phyloP scores from a whole-genome alignment of 192 early-diverging fungal species.

The Rhizophagus clarus region DNA sequence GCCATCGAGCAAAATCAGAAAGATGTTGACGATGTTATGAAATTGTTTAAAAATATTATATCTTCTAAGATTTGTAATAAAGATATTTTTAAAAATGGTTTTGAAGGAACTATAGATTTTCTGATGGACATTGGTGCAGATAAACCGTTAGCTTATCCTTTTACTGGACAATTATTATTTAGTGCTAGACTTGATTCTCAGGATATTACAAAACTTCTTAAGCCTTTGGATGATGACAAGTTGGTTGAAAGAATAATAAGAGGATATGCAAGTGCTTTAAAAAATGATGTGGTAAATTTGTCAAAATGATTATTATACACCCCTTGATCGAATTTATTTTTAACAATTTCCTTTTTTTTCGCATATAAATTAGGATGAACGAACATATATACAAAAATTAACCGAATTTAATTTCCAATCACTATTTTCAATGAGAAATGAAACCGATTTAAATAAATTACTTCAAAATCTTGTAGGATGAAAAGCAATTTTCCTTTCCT shows the following conservation, averaged over 20 bases:
- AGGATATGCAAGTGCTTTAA: constrained; percentile 8
- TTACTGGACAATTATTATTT: constrained; percentile 63
- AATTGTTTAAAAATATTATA: constrained; percentile 57
- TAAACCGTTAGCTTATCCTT: constrained; percentile 66
- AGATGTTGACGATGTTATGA: constrained; percentile 53
- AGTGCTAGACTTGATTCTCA: constrained; percentile 52
- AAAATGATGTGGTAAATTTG: background rate
- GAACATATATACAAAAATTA: background rate
- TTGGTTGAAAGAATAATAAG: background rate
- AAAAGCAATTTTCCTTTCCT: no score
- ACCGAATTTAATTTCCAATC: constrained; percentile 24
- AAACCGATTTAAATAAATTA: constrained; percentile 11
- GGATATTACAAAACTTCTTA: constrained; percentile 45
- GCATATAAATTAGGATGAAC: constrained; percentile 3
- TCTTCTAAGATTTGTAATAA: constrained; percentile 46
- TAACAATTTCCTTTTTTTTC: background rate
- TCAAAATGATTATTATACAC: background rate
- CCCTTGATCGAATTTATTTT: background rate
- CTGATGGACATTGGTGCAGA: constrained; percentile 76
- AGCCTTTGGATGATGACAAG: constrained; percentile 34
- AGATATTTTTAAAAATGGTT: constrained; percentile 53
- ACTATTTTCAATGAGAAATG: background rate
- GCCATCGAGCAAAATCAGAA: constrained; percentile 57
- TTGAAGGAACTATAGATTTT: constrained; percentile 55
- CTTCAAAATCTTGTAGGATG: background rate